Conservation (phyloP, 805 yeast species). For the Wickerhamiella sorbophila region DNA sequence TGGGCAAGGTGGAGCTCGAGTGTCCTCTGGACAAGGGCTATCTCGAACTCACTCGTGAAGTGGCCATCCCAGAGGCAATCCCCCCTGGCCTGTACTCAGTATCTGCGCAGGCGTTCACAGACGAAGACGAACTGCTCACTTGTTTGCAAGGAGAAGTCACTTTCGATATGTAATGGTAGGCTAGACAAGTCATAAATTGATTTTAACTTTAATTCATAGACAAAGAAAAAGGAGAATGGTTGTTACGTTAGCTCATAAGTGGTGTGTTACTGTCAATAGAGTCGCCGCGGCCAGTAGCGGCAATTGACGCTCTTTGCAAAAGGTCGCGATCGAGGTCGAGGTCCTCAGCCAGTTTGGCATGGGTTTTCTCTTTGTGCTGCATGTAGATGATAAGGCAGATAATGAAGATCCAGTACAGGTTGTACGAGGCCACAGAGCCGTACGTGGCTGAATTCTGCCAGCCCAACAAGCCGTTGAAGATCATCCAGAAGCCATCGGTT, state of each 20-base stretch:
- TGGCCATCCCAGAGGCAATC: conserved; percentile 77
- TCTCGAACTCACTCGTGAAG: conserved; percentile 50
- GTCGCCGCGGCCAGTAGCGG: not conserved
- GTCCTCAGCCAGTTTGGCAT: not conserved
- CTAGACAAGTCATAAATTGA: not conserved
- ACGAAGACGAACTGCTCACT: conserved; percentile 64
- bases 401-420: conserved; percentile 48
- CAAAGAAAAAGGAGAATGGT: not conserved
- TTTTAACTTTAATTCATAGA: not conserved
- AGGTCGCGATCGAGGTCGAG: conserved; percentile 11
- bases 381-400: conserved; percentile 33
- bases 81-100: conserved; percentile 92
- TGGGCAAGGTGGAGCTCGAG: conserved; percentile 64
- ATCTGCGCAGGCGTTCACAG: conserved; percentile 78
- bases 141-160: conserved; percentile 45
- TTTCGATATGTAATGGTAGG: conserved; percentile 24
- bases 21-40: conserved; percentile 72
- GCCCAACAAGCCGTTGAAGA: conserved; percentile 74
- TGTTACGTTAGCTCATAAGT: not conserved
- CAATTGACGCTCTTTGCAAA: conserved; percentile 12
- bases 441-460: conserved; percentile 93
- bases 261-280: conserved; percentile 7
- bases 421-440: conserved; percentile 67
- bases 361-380: conserved; percentile 29
- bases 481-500: conserved; percentile 88